phyloP scores from a whole-genome alignment of 2,329 filamentous ascomycete species.

The Cladosporium phlei region DNA sequence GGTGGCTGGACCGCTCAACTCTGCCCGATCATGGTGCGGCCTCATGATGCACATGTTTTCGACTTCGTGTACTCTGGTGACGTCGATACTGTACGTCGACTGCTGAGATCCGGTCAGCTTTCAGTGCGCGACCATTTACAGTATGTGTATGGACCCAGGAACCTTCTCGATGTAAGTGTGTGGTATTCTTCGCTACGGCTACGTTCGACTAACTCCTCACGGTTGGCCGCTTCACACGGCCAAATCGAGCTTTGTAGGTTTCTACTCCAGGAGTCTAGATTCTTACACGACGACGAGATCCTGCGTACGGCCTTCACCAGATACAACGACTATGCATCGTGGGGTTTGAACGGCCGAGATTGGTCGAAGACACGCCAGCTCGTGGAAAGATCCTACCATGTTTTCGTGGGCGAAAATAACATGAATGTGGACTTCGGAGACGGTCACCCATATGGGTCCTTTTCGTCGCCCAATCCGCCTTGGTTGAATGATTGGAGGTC shows the following conservation, averaged over 20 bases:
- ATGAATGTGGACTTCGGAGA: not conserved
- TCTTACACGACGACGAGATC: not conserved
- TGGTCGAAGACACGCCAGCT: no score
- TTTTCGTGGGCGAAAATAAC: not conserved
- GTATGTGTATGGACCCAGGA: not conserved
- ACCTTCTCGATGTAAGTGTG: not conserved
- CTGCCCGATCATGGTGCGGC: not conserved
- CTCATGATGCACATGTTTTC: not conserved
- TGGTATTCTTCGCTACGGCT: no score
- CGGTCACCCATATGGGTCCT: no score
- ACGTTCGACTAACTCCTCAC: not conserved
- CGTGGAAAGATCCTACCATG: not conserved
- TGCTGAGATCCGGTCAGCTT: not conserved
- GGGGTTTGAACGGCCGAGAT: no score
- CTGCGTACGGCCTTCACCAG: not conserved
- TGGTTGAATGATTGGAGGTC: no score
- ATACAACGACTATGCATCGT: not conserved
- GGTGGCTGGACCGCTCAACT: not conserved
- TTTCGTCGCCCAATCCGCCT: no score
- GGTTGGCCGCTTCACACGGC: not conserved
- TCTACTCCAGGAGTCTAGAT: not conserved
- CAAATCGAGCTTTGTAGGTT: not conserved
- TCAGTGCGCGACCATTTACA: not conserved
- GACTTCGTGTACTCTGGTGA: not conserved
- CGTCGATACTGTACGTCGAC: not conserved